Evolutionary conservation across 441 rosid genomes (phyloP), one percentile per base, ranked within the genome.

Genomic region (Populus trichocarpa): DNA sequence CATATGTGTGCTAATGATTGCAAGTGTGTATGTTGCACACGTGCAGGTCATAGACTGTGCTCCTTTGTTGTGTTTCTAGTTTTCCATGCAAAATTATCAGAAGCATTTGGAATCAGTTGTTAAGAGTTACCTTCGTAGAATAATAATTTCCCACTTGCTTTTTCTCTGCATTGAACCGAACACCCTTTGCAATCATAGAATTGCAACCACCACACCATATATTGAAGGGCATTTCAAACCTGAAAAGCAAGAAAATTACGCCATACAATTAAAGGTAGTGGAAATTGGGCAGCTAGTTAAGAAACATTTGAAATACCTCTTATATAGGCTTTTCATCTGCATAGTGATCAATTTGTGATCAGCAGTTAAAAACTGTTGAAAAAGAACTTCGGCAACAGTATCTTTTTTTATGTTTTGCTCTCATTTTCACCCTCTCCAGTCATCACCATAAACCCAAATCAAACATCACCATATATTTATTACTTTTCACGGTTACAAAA

Each of bases 61-160:
- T 16, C 2, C 28, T 57, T 50, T 35, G 32, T 16, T 25, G 1
- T 26, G 67, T 33, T 50, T 71, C 22, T 9, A 42, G 50, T 28
- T 75, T 33, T 26, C 33, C 8, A 35, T 63, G 11, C 20, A 30
- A 28, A 50, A 69, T 25, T 35, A 18, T 18, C 1, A 18, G n/a
- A 59, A 70, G 33, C 40, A 75, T 75, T 35, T 66, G 68, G 1
- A 73, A 46, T 6, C 72, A 73, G 71, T 1, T 57, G 63, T 11
- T 33, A 32, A 32, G 69, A 77, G 13, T 0, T 83, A 92, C 99
- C 98, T 96, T 96, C 28, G 98, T 92, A 38, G 98, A 96, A 85
- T 94, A 94, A 84, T 94, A 96, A 85, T 93, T 93, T 75, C 98
- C 98, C 77, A 94, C 95, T 94, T 94, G 98, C 85, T 96, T 96